phyloP scores from a whole-genome alignment of 202 grass and related monocot genomes.

The Cymbopogon flexuosus region DNA sequence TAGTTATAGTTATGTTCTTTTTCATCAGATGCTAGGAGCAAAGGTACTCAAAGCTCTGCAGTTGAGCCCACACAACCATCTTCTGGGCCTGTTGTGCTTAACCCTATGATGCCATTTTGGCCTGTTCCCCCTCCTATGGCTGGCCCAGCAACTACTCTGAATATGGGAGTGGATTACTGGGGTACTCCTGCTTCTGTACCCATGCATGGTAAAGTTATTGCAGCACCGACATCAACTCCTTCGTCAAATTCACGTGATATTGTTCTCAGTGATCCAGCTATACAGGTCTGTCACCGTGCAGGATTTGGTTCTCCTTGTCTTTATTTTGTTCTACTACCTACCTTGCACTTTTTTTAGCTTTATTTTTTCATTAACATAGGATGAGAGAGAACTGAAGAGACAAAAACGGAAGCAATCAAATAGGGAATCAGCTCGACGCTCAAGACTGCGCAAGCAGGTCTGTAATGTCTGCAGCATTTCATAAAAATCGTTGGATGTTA shows the following conservation, averaged over 20 bases:
- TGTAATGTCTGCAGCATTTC: slow-evolving; percentile 20
- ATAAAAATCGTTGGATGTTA: not conserved
- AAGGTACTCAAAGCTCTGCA: slow-evolving; percentile 39
- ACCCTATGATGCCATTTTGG: slow-evolving; percentile 61
- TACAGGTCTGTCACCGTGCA: slow-evolving; percentile 36
- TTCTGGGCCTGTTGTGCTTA: slow-evolving; percentile 49
- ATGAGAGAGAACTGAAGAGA: slow-evolving; percentile 54
- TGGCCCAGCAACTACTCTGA: slow-evolving; percentile 46
- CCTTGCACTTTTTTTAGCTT: not conserved
- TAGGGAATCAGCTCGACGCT: slow-evolving; percentile 60
- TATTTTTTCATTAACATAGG: slow-evolving; percentile 33
- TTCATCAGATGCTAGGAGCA: slow-evolving; percentile 34
- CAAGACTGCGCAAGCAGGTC: slow-evolving; percentile 62
- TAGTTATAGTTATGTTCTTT: slow-evolving; percentile 16
- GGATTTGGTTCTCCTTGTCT: slow-evolving; percentile 21
- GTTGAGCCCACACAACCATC: slow-evolving; percentile 36
- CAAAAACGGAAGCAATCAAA: slow-evolving; percentile 63
- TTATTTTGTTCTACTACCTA: slow-evolving; percentile 12
- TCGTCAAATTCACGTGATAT: slow-evolving; percentile 48
- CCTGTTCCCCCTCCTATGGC: slow-evolving; percentile 44
- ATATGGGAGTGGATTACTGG: slow-evolving; percentile 56
- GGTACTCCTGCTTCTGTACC: slow-evolving; percentile 43
- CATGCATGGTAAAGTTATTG: slow-evolving; percentile 45
- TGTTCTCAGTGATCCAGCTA: slow-evolving; percentile 44
- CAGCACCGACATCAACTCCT: slow-evolving; percentile 38